Evolutionary conservation across 768 basidiomycete genomes (phyloP).

Genomic region (Cyclocybe cylindracea): DNA sequence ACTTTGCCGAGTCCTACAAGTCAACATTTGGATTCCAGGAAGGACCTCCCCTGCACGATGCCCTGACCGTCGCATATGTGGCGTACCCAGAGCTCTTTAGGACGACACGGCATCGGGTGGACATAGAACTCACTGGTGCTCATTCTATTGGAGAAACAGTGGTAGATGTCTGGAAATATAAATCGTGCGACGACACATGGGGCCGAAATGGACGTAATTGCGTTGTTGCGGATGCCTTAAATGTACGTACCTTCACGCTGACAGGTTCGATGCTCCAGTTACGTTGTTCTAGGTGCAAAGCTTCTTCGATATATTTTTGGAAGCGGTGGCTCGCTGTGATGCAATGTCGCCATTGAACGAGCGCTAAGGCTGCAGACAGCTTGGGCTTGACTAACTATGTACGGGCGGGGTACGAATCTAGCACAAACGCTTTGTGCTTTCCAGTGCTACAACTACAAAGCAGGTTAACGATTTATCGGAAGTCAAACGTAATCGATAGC

Average conservation of each 20-base stretch:
- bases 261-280: neutral
- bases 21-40: slow-evolving; percentile 78
- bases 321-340: slow-evolving; percentile 61
- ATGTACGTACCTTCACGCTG: slow-evolving; percentile 48
- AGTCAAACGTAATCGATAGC: neutral
- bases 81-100: slow-evolving; percentile 67
- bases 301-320: slow-evolving; percentile 69
- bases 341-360: slow-evolving; percentile 58
- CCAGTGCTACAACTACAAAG: neutral
- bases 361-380: neutral
- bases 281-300: slow-evolving; percentile 45
- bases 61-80: slow-evolving; percentile 79
- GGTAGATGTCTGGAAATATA: slow-evolving; percentile 75
- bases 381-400: too few species aligned
- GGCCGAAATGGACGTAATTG: slow-evolving; percentile 77
- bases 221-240: slow-evolving; percentile 61
- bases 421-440: neutral
- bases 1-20: slow-evolving; percentile 74
- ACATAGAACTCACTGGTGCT: slow-evolving; percentile 72
- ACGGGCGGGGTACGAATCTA: neutral
- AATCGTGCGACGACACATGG: slow-evolving; percentile 65
- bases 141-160: slow-evolving; percentile 78
- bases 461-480: neutral
- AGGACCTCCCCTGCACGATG: slow-evolving; percentile 88
- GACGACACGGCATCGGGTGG: slow-evolving; percentile 69